These are phyloP conservation scores for Lipomyces spencermartinsiae DNA, from an alignment of 805 yeast species.

Conservation along the genomic window DNA sequence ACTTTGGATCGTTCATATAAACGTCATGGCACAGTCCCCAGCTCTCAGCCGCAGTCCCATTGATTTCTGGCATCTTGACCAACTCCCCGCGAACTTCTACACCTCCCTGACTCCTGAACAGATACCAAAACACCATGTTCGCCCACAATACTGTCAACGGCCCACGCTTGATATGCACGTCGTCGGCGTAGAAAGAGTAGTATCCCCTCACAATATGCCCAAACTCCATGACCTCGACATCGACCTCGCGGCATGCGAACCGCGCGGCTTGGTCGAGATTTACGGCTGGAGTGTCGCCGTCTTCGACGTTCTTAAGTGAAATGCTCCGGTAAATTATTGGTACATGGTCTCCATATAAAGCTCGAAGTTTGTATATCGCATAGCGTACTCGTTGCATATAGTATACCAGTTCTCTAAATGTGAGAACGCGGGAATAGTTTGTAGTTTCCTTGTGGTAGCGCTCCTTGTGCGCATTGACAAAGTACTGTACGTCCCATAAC, in stretches of 20 bases:
- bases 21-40: background rate
- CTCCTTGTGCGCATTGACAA: background rate
- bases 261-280: constrained; percentile 15
- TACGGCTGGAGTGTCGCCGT: background rate
- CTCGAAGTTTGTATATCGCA: background rate
- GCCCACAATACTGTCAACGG: constrained; percentile 15
- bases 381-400: constrained; percentile 12
- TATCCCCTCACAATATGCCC: constrained; percentile 8
- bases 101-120: constrained; percentile 18
- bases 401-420: constrained; percentile 14
- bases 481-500: constrained; percentile 14
- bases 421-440: background rate
- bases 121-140: constrained; percentile 18
- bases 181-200: background rate
- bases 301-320: background rate
- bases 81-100: constrained; percentile 7
- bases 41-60: background rate
- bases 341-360: constrained; percentile 10
- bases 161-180: constrained; percentile 10
- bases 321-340: constrained; percentile 20
- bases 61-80: background rate
- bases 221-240: constrained; percentile 17
- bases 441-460: background rate
- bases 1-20: background rate
- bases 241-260: background rate